Conservation (phyloP, 805 yeast genomes). For the Lipomyces starkeyi region DNA sequence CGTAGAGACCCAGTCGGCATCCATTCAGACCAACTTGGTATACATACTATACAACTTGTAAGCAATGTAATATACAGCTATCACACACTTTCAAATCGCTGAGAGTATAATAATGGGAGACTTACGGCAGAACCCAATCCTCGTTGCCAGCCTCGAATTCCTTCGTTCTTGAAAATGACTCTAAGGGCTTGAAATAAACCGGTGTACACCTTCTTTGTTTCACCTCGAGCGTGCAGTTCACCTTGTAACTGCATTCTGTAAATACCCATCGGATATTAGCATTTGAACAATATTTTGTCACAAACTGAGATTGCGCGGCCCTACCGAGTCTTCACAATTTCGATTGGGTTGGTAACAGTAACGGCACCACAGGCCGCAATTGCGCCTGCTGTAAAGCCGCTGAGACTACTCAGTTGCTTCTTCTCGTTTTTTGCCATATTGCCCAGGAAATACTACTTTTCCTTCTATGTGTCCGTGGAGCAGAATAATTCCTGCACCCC, state of each 20-base stretch:
- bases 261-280: not conserved
- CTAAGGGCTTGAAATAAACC: constrained; percentile 86
- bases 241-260: constrained; percentile 93
- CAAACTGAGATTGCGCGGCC: constrained; percentile 9
- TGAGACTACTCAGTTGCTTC: constrained; percentile 31
- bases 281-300: not conserved
- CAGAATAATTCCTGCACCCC: not conserved
- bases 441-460: not conserved
- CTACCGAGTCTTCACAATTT: constrained; percentile 76
- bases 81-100: not conserved
- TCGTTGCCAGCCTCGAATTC: constrained; percentile 84
- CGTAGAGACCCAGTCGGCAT: constrained; percentile 91
- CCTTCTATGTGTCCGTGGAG: not conserved
- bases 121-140: constrained; percentile 78
- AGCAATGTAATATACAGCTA: constrained; percentile 1
- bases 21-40: constrained; percentile 94
- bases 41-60: constrained; percentile 52
- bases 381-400: constrained; percentile 87
- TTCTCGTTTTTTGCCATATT: constrained; percentile 7
- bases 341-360: constrained; percentile 94
- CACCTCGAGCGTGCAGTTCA: constrained; percentile 65
- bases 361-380: constrained; percentile 98
- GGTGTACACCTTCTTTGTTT: constrained; percentile 64
- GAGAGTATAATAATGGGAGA: not conserved
- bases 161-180: constrained; percentile 78